phyloP scores from a whole-genome alignment of 805 yeast genomes.

The Sungouiella thailandica region DNA sequence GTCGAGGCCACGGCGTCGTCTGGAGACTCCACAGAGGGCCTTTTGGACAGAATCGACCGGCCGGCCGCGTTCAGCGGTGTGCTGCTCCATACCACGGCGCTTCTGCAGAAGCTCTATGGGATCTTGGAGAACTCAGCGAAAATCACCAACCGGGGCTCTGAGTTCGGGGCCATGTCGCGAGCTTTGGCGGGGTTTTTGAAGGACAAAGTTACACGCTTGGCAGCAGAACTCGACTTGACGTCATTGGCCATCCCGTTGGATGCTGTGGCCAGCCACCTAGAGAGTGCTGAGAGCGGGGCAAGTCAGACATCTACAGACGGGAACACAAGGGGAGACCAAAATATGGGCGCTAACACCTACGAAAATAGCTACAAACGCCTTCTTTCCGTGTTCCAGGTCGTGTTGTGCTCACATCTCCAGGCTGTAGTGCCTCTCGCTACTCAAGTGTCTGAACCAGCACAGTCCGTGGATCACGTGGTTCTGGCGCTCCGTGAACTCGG shows the following conservation, averaged over 20 bases:
- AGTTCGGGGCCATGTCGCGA: no score
- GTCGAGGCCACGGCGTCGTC: slow-evolving; percentile 8
- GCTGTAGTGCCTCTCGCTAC: slow-evolving; percentile 1
- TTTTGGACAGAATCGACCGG: slow-evolving; percentile 14
- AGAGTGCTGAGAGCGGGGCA: background rate
- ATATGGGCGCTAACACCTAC: background rate
- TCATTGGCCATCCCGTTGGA: background rate
- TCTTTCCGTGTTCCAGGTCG: slow-evolving; percentile 3
- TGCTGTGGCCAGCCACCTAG: background rate
- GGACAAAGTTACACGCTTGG: background rate
- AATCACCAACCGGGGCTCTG: no score
- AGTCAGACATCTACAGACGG: no score
- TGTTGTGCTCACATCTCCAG: slow-evolving; percentile 5
- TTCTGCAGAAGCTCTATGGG: slow-evolving; percentile 14
- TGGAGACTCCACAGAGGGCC: slow-evolving; percentile 13
- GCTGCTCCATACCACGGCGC: slow-evolving; percentile 8
- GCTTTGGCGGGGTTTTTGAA: background rate
- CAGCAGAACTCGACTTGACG: background rate
- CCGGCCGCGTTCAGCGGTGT: slow-evolving; percentile 1
- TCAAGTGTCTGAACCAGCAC: background rate
- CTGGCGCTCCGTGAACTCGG: slow-evolving; percentile 33
- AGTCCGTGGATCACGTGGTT: background rate
- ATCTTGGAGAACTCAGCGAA: slow-evolving; percentile 12
- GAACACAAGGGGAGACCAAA: no score
- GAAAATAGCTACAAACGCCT: no score